These are phyloP conservation scores for Tricholoma bakamatsutake DNA, from an alignment of 768 basidiomycete genomes.

Conservation along the genomic window DNA sequence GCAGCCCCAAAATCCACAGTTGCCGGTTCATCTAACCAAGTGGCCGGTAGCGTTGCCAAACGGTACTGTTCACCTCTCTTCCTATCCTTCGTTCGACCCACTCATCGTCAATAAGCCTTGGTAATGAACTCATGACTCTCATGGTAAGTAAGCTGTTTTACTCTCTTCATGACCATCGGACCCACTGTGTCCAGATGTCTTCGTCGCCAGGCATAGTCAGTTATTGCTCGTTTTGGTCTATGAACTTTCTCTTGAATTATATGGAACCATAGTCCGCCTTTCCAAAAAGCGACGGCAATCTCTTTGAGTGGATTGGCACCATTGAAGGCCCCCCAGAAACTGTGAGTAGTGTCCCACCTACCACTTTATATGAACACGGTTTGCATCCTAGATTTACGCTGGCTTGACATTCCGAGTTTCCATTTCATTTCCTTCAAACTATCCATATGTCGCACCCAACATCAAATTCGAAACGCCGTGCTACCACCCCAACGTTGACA, in stretches of 20 bases:
- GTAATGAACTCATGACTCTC: slow-evolving; percentile 82
- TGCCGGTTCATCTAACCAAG: slow-evolving; percentile 46
- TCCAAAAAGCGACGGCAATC: slow-evolving; percentile 78
- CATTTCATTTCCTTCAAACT: slow-evolving; percentile 81
- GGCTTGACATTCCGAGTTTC: slow-evolving; percentile 79
- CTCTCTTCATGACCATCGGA: background rate
- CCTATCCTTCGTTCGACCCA: slow-evolving; percentile 2
- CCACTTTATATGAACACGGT: background rate
- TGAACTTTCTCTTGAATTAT: background rate
- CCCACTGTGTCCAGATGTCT: slow-evolving; percentile 56
- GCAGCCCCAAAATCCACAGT: slow-evolving; percentile 52
- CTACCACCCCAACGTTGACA: slow-evolving; percentile 89
- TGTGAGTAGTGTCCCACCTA: slow-evolving; percentile 32
- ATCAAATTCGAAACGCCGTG: slow-evolving; percentile 89
- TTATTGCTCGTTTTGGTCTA: slow-evolving; percentile 4
- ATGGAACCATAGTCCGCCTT: slow-evolving; percentile 67
- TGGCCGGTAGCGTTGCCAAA: slow-evolving; percentile 78
- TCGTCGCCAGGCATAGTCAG: slow-evolving; percentile 83
- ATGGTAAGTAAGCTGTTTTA: slow-evolving; percentile 46
- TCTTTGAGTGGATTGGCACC: slow-evolving; percentile 88
- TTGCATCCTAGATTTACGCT: slow-evolving; percentile 55
- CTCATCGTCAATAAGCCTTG: slow-evolving; percentile 41
- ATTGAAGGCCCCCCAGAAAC: slow-evolving; percentile 79
- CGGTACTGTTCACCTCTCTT: slow-evolving; percentile 39
- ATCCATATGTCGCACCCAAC: slow-evolving; percentile 79